These are phyloP conservation scores for Penicillium sp. DNA, from an alignment of 2,329 filamentous ascomycete species.

Conservation along the genomic window DNA sequence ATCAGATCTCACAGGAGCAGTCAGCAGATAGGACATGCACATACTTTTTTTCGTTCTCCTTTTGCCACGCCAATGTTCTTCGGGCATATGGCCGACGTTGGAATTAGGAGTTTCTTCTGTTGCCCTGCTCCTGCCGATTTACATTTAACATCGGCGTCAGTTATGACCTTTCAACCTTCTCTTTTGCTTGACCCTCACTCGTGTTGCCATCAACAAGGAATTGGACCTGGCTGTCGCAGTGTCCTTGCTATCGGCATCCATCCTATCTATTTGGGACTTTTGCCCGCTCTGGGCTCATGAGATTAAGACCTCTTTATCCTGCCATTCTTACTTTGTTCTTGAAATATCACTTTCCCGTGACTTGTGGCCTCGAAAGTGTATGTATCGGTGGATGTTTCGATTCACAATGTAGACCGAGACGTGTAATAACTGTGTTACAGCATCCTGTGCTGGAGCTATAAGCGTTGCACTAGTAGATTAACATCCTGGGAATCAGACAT, in stretches of 20 bases:
- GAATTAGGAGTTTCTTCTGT: constrained; percentile 7
- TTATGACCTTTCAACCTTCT: constrained; percentile 6
- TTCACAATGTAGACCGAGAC: constrained; percentile 6
- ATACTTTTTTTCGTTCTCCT: constrained; percentile 10
- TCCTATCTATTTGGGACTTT: constrained; percentile 8
- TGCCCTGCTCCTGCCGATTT: constrained; percentile 17
- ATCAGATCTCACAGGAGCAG: constrained; percentile 11
- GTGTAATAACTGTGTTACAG: neutral
- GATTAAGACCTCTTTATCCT: constrained; percentile 13
- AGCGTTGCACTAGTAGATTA: neutral
- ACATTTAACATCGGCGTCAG: constrained; percentile 23
- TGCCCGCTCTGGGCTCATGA: constrained; percentile 10
- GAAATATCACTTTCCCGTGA: constrained; percentile 5
- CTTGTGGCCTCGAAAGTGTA: constrained; percentile 4
- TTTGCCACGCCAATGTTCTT: constrained; percentile 7
- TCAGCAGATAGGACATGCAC: constrained; percentile 19
- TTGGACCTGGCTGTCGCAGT: constrained; percentile 13
- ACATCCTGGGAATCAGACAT: neutral
- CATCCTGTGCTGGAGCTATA: neutral
- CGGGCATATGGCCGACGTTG: constrained; percentile 7
- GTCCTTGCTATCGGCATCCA: constrained; percentile 7
- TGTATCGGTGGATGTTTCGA: constrained; percentile 12
- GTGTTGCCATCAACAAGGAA: constrained; percentile 7
- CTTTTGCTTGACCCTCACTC: constrained; percentile 5
- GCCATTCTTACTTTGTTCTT: constrained; percentile 4